Conservation (phyloP, 371 early-diverging fungal species). For the Mortierella sp. region DNA sequence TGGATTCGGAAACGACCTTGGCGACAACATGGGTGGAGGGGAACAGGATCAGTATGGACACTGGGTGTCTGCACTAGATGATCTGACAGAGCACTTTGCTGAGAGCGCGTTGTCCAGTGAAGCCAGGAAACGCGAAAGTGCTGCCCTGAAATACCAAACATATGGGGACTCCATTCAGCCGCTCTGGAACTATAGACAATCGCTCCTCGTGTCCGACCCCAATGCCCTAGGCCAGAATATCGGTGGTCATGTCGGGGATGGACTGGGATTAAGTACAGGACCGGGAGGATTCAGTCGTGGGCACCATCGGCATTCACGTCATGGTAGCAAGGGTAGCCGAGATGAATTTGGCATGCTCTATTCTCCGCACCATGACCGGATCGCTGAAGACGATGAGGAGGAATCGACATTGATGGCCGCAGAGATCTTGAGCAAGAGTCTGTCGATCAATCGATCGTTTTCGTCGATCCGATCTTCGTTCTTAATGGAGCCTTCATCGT, state of each 20-base stretch:
- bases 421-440: constrained; percentile 49
- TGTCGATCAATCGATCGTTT: constrained; percentile 51
- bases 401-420: constrained; percentile 51
- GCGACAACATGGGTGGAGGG: constrained; percentile 15
- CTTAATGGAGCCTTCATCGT: constrained; percentile 47
- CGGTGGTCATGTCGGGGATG: constrained; percentile 5
- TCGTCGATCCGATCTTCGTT: constrained; percentile 54
- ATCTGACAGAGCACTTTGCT: constrained; percentile 55
- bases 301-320: constrained; percentile 46
- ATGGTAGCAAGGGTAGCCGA: constrained; percentile 51
- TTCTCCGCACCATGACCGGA: constrained; percentile 48
- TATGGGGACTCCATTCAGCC: constrained; percentile 16
- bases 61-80: constrained; percentile 45
- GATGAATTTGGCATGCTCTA: constrained; percentile 50
- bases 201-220: constrained; percentile 8
- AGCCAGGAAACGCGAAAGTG: constrained; percentile 41
- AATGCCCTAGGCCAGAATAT: constrained; percentile 3
- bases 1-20: constrained; percentile 9
- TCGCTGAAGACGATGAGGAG: constrained; percentile 53
- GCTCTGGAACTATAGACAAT: constrained; percentile 38
- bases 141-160: constrained; percentile 2
- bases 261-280: constrained; percentile 6
- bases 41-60: constrained; percentile 49
- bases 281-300: constrained; percentile 24
- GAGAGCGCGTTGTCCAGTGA: constrained; percentile 41